Evolutionary conservation across 2,329 filamentous ascomycete genomes (phyloP), one percentile per base, ranked within the genome.

Genomic region (Byssothecium circinans): DNA sequence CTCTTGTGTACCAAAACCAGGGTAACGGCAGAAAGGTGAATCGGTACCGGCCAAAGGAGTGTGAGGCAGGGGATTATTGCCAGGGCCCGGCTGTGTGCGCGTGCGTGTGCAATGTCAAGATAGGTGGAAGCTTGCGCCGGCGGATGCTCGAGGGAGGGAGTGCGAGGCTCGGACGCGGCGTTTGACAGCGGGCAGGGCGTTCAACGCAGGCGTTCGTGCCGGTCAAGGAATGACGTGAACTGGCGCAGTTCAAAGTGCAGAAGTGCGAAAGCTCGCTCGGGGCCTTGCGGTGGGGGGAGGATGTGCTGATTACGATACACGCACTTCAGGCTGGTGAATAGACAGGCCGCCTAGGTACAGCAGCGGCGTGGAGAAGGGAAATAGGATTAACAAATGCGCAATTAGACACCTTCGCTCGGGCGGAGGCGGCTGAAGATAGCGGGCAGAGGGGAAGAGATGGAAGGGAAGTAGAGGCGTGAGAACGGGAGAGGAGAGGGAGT

Each of bases 41-140:
- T 67, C 70, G 69, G 68, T 65, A 63, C 68, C 68, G 66, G 69
- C 69, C 70, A 71, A 71, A 70, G 60, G 70, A 71, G 64, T 62
- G 69, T 70, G 67, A 64, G 62, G 65, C 60, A 60, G 47, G 60
- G 43, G 43, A 50, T 52, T 56, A 58, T 61, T 65, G 60, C 66
- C 64, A 65, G 57, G 37, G 57, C 58, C 58, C 56, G 59, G 60
- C 56, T 58, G 55, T 53, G 41, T 48, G 58, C 49, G 51, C 58
- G 58, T 58, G 57, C 50, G 43, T 50, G 34, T 27, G 49, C 29
- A 32, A 32, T 12, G 29, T 32, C 29, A 12, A 14, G 29, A n/a
- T n/a, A n/a, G n/a, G n/a, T n/a, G n/a, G n/a, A n/a, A n/a, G n/a
- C n/a, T n/a, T n/a, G 29, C 29, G 8, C 10, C 4, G 29, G 29